Base-by-base conservation (phyloP, 1,284 basidiomycete species). In the Wallemia ichthyophaga region DNA sequence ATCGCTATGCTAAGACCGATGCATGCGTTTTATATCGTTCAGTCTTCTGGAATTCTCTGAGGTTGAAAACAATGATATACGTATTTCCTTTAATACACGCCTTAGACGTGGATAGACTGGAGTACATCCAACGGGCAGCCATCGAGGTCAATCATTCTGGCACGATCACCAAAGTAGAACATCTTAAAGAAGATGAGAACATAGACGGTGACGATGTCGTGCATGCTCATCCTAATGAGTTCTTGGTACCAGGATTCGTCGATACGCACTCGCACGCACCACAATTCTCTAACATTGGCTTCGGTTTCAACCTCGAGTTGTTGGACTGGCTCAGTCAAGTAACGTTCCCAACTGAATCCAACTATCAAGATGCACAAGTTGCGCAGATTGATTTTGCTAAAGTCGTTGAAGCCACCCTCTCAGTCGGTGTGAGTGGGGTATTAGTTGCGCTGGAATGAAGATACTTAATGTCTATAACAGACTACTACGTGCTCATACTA, bases 401-500 rank as follows among this genome's bases (percentile, higher is more conserved):
- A 26, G 27, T 28, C 25, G 27, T 23, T 37, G 23, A 19, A 58
- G 17, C 19, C 26, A 24, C 25, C 33, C 37, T 32, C 1, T 23
- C 15, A 11, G 28, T 61, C n/a, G 15, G 28, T 27, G 56, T 31
- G 27, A 28, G 56, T 21, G 54, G 57, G 56, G 3, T 23, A 5
- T 19, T 21, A n/a, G n/a, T n/a, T n/a, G n/a, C 17, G 33, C 27
- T 1, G 26, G 23, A 13, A 17, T 25, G 2, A 21, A 27, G 26
- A 26, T 21, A 58, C 27, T 48, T 33, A 60, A 58, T 21, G 62
- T 57, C 21, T 59, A 58, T n/a, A 32, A 15, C 63, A 87, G 85
- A 94, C 88, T 0, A 92, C 89, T 0, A 94, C 88, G 0, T 85
- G 82, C 64, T 92, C 86, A 69, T 94, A 94, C 70, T 95, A 87